Base-by-base conservation (phyloP, 164 flowering plant genomes). In the Tetrastigma voinierianum region DNA sequence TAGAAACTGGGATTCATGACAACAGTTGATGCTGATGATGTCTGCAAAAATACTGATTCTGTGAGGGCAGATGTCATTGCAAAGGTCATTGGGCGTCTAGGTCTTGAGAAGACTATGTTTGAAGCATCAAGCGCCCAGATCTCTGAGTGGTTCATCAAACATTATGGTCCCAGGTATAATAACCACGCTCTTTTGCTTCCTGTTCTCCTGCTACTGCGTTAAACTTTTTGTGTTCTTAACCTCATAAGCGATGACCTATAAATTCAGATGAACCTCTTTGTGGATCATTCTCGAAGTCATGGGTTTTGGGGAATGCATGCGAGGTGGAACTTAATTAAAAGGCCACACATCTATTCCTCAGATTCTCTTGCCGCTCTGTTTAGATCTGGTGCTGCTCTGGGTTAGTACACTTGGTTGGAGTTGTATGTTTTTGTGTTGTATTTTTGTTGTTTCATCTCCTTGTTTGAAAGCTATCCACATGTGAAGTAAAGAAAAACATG, bases 1-100 rank as follows among this genome's bases (percentile, higher is more conserved):
- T 94, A 67, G 93, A 91, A 76, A 97, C 98, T 49, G 98, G 98
- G 97, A 94, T 80, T n/a, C n/a, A 94, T 85, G 90, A 91, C 91
- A 64, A 87, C 89, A 96, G 86, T 94, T 14, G 96, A 91, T 70
- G 89, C 98, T 46, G 95, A 88, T 68, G 96, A 84, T 72, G 77
- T 94, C 60, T 87, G 91, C 74, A 81, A 76, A 61, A 78, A 85
- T 51, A 82, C 86, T 53, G 95, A 87, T 56, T 67, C 85, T 16
- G 45, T 94, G 49, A 69, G 97, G 59, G 76, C 90, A 15, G 97
- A 94, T 70, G 76, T 94, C 43, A 76, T 94, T 47, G 93, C 98
- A 12, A 90, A 89, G 82, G 72, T 94, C 55, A 74, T 94, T 23
- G 89, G 97, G 15, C 95, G 92, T 47, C 86, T 94, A n/a, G 98